These are phyloP conservation scores for Fagopyrum esculentum DNA, from an alignment of 148 eudicot genomes.

Conservation along the genomic window DNA sequence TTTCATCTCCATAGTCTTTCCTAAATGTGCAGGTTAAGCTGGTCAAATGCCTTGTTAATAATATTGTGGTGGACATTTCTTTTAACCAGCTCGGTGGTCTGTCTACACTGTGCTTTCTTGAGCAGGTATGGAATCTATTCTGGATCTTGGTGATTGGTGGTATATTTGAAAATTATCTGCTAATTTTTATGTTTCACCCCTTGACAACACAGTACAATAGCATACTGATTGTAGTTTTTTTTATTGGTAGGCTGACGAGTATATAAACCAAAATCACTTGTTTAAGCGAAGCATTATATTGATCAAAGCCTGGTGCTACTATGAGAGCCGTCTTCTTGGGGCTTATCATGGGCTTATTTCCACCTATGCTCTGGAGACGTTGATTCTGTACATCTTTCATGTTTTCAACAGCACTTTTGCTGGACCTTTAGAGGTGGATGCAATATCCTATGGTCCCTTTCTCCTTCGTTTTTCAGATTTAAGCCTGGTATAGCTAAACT, in stretches of 20 bases:
- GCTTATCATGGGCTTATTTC: slow-evolving; percentile 98
- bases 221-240: background rate
- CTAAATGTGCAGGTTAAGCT: slow-evolving; percentile 52
- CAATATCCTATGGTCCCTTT: slow-evolving; percentile 6
- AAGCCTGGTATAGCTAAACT: background rate
- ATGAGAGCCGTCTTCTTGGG: slow-evolving; percentile 94
- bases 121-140: slow-evolving; percentile 36
- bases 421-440: slow-evolving; percentile 81
- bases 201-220: background rate
- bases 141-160: background rate
- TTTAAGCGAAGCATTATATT: slow-evolving; percentile 94
- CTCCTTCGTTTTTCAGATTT: background rate
- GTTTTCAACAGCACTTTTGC: slow-evolving; percentile 80
- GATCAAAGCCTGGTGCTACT: slow-evolving; percentile 97
- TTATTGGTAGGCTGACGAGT: slow-evolving; percentile 48
- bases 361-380: slow-evolving; percentile 90
- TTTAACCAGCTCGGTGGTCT: slow-evolving; percentile 77
- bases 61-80: slow-evolving; percentile 77
- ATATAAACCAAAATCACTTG: slow-evolving; percentile 76
- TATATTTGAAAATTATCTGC: background rate
- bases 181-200: background rate
- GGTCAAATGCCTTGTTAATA: slow-evolving; percentile 69
- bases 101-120: slow-evolving; percentile 80
- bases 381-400: slow-evolving; percentile 94
- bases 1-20: background rate